These are phyloP conservation scores for Leccinum fibrillosum DNA, from an alignment of 768 basidiomycete genomes.

Conservation along the genomic window DNA sequence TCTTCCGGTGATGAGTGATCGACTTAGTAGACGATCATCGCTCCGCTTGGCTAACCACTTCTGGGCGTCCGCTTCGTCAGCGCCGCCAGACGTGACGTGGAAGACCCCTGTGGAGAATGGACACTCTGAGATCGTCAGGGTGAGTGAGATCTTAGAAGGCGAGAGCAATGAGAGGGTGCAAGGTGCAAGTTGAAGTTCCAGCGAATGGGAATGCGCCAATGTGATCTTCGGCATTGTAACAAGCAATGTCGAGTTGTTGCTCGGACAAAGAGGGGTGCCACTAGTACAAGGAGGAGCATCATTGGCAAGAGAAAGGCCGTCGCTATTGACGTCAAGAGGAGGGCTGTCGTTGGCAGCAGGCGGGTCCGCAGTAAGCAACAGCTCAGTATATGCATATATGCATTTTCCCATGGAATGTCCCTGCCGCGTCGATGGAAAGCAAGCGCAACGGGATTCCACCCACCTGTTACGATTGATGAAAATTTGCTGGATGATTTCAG, in stretches of 20 bases:
- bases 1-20: slow-evolving; percentile 17
- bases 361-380: slow-evolving; percentile 1
- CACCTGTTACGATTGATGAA: too few relatives aligned
- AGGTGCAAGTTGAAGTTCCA: neutral
- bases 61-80: neutral
- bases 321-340: too few relatives aligned
- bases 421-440: slow-evolving; percentile 9
- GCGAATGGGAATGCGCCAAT: slow-evolving; percentile 3
- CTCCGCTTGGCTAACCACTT: slow-evolving; percentile 4
- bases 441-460: slow-evolving; percentile 7
- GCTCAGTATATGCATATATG: slow-evolving; percentile 13
- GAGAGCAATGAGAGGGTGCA: neutral
- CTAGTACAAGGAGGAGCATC: too few relatives aligned
- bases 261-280: neutral
- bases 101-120: slow-evolving; percentile 19
- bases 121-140: slow-evolving; percentile 13
- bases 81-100: neutral
- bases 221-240: neutral
- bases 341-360: neutral
- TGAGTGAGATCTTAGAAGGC: slow-evolving; percentile 6
- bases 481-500: too few relatives aligned
- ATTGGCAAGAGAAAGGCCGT: too few relatives aligned
- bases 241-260: neutral
- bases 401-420: slow-evolving; percentile 7
- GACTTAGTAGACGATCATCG: slow-evolving; percentile 5